These are phyloP conservation scores for Naganishia vishniacii DNA, from an alignment of 768 basidiomycete species.

Conservation along the genomic window DNA sequence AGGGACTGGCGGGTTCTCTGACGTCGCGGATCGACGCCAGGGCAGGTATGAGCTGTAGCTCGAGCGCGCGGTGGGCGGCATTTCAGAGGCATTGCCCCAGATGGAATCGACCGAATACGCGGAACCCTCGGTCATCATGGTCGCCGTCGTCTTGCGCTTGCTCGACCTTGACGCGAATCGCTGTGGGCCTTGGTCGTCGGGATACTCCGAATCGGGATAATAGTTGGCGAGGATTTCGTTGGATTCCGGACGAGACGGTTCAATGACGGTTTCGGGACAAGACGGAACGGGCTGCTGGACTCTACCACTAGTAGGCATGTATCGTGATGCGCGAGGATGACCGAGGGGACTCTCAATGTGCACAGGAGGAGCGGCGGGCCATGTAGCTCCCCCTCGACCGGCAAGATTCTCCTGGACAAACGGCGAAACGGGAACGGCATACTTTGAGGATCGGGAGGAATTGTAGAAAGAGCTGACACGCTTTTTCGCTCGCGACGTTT, in stretches of 20 bases:
- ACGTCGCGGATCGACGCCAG: background rate
- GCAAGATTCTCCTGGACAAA: background rate
- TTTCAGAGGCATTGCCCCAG: slow-evolving; percentile 17
- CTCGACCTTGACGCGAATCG: background rate
- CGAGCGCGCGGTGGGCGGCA: slow-evolving; percentile 6
- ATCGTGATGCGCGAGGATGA: slow-evolving; percentile 12
- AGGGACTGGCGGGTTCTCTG: background rate
- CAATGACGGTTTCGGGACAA: background rate
- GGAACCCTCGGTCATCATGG: slow-evolving; percentile 9
- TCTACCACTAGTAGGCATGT: slow-evolving; percentile 13
- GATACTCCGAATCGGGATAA: slow-evolving; percentile 2
- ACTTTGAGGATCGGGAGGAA: background rate
- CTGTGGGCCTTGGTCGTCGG: background rate
- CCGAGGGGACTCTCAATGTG: background rate
- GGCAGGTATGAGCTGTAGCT: slow-evolving; percentile 1
- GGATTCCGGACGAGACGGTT: slow-evolving; percentile 4
- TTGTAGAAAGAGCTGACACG: slow-evolving; percentile 8
- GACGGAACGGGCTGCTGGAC: background rate
- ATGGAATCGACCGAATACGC: slow-evolving; percentile 15
- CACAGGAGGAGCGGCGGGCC: background rate
- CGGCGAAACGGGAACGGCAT: background rate
- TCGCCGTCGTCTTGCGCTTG: slow-evolving; percentile 6
- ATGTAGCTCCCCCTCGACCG: background rate
- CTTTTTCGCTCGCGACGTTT: background rate
- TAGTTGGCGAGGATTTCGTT: slow-evolving; percentile 14